Evolutionary conservation across 257 asterid genomes (phyloP).

Genomic region (Oldenlandia corymbosa): DNA sequence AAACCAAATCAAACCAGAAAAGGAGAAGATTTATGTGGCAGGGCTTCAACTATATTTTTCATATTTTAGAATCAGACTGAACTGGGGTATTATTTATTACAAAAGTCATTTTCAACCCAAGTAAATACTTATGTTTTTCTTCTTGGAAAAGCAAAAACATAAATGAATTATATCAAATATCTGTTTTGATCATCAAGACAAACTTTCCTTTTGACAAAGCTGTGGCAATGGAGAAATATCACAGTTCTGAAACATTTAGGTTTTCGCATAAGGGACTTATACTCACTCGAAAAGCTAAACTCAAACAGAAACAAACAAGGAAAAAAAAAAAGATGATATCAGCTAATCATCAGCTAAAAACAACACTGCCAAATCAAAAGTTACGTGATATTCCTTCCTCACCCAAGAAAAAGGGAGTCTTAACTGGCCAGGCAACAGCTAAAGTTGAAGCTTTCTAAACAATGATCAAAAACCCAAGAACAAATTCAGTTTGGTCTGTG

Average conservation of each 20-base stretch:
- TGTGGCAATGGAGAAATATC: neutral
- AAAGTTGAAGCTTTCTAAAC: no score
- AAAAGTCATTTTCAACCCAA: neutral
- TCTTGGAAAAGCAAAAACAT: neutral
- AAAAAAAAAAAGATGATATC: neutral
- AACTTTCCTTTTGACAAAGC: neutral
- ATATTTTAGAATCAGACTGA: no score
- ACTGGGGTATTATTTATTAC: neutral
- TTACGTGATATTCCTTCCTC: neutral
- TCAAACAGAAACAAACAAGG: no score
- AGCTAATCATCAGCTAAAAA: neutral
- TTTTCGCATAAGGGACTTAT: neutral
- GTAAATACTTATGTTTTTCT: neutral
- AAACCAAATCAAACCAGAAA: neutral
- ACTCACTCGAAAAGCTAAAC: no score
- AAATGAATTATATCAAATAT: neutral
- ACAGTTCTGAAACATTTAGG: neutral
- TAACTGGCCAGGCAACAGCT: no score
- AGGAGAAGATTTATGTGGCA: neutral
- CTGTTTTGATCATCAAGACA: neutral
- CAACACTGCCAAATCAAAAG: neutral
- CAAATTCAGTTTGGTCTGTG: no score
- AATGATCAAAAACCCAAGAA: no score
- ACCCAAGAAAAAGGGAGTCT: neutral
- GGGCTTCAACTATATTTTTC: no score